Percentiles rank a stretch among this genome's conserved stretches.
Conservation (phyloP, 768 basidiomycete species). For the Tulasnella sp. region DNA sequence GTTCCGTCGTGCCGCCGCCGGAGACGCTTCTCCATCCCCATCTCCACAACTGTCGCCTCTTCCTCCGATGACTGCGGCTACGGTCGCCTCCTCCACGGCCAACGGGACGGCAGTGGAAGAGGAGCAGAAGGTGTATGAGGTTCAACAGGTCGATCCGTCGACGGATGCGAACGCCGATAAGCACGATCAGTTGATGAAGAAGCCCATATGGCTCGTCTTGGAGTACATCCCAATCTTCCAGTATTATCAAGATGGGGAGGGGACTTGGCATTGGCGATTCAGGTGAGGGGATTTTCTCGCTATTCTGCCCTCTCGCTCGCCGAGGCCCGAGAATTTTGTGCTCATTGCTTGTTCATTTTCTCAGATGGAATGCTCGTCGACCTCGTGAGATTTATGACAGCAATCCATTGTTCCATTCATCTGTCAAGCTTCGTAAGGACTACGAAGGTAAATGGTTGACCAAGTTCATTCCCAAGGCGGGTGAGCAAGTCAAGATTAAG, state of each 20-base stretch:
- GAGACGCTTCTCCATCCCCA: background rate
- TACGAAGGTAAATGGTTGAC: background rate
- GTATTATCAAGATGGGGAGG: slow-evolving; percentile 10
- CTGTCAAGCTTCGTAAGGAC: background rate
- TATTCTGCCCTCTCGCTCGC: background rate
- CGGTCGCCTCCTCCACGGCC: background rate
- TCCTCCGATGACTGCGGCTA: background rate
- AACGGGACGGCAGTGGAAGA: background rate
- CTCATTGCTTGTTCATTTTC: background rate
- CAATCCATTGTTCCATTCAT: background rate
- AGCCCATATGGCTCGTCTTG: slow-evolving; percentile 16
- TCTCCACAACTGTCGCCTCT: background rate
- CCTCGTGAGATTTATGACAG: slow-evolving; percentile 8
- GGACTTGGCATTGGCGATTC: background rate
- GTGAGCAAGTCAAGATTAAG: background rate
- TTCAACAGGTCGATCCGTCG: background rate
- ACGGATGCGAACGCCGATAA: background rate
- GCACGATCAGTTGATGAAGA: background rate
- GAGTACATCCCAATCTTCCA: slow-evolving; percentile 13
- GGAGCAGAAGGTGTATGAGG: background rate
- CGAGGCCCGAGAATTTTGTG: background rate
- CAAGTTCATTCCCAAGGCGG: background rate
- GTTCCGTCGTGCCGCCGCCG: background rate
- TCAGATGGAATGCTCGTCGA: background rate
- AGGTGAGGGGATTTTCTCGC: background rate